Conservation (phyloP, 441 rosid species). For the Erodium moschatum region DNA sequence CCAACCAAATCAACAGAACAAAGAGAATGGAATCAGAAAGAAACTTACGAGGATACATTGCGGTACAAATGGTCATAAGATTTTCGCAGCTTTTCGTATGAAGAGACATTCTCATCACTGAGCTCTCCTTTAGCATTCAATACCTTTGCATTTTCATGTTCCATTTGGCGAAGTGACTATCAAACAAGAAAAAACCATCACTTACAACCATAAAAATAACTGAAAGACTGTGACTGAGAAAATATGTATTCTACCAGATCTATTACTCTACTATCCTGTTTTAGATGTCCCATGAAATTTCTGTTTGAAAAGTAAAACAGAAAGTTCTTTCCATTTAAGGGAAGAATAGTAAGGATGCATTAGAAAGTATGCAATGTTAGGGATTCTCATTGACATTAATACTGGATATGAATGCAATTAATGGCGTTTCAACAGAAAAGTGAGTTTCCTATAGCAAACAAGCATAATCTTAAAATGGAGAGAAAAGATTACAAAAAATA, state of each 20-base stretch:
- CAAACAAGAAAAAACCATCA: conserved; percentile 14
- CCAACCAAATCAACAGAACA: conserved; percentile 17
- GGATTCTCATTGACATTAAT: neutral
- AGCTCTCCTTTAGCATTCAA: conserved; percentile 96
- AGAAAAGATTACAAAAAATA: neutral
- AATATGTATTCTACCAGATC: neutral
- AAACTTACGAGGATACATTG: conserved; percentile 82
- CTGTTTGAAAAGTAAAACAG: conserved; percentile 1
- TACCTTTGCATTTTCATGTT: conserved; percentile 89
- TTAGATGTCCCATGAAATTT: neutral
- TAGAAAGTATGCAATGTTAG: neutral
- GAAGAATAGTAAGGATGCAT: neutral
- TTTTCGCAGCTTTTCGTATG: conserved; percentile 93
- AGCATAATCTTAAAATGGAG: neutral
- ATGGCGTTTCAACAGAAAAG: neutral
- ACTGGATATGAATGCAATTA: neutral
- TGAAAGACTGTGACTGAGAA: conserved; percentile 13
- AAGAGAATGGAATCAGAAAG: conserved; percentile 21
- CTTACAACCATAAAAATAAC: conserved; percentile 5
- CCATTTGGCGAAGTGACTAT: conserved; percentile 91
- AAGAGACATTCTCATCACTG: conserved; percentile 76
- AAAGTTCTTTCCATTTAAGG: neutral
- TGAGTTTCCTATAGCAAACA: neutral
- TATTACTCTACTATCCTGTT: neutral
- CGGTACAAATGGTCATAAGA: conserved; percentile 90